phyloP scores from a whole-genome alignment of 2,329 filamentous ascomycete genomes.

The Lecanicillium sp. region DNA sequence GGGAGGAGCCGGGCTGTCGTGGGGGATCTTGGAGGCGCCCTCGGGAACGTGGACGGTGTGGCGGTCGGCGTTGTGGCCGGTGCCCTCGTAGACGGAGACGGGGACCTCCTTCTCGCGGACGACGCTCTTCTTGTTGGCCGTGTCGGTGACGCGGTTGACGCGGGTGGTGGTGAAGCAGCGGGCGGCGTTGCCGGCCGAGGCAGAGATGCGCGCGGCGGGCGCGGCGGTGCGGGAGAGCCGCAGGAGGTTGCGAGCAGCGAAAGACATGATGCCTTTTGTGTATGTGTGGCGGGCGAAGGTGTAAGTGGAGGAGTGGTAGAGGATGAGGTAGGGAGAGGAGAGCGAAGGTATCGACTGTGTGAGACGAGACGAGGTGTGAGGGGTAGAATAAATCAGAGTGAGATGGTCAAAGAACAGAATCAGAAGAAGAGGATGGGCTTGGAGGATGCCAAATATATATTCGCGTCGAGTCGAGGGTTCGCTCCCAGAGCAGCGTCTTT shows the following conservation, averaged over 20 bases:
- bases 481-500: not conserved
- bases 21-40: slow-evolving; percentile 31
- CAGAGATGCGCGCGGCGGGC: slow-evolving; percentile 13
- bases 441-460: slow-evolving; percentile 7
- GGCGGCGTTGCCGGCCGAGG: slow-evolving; percentile 16
- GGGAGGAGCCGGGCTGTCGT: slow-evolving; percentile 29
- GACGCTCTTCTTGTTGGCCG: slow-evolving; percentile 41
- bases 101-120: slow-evolving; percentile 51
- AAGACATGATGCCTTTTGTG: slow-evolving; percentile 23
- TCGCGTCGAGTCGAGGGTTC: slow-evolving; percentile 7
- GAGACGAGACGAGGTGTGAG: not conserved
- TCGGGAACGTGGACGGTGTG: slow-evolving; percentile 46
- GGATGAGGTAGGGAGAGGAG: not conserved
- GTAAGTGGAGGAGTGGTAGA: slow-evolving; percentile 2
- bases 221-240: slow-evolving; percentile 23
- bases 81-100: slow-evolving; percentile 43
- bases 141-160: slow-evolving; percentile 25
- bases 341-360: not conserved
- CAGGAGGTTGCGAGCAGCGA: slow-evolving; percentile 25
- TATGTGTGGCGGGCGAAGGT: slow-evolving; percentile 10
- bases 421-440: not conserved
- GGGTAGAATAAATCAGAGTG: not conserved
- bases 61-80: slow-evolving; percentile 40
- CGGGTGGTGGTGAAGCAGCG: slow-evolving; percentile 26
- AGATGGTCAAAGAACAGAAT: slow-evolving; percentile 3